Evolutionary conservation across 2,329 filamentous ascomycete genomes (phyloP).

Genomic region (Gremmenia infestans): DNA sequence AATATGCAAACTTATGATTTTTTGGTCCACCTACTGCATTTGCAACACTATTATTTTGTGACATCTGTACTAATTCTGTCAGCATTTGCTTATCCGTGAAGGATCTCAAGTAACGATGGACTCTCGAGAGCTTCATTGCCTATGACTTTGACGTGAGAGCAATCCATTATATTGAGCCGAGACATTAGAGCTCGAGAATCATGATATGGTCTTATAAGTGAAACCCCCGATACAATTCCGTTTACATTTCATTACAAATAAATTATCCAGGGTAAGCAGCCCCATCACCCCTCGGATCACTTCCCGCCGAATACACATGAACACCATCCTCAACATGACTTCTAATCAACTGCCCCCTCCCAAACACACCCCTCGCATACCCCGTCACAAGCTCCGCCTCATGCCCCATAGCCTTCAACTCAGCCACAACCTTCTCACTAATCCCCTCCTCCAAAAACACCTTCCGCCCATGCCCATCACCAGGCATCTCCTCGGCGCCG

Average conservation of each 20-base stretch:
- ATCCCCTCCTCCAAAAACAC: constrained; percentile 86
- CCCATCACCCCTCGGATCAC: constrained; percentile 83
- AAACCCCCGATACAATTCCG: no score
- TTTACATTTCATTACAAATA: neutral
- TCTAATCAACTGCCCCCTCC: constrained; percentile 80
- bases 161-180: no score
- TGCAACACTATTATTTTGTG: no score
- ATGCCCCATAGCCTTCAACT: constrained; percentile 67
- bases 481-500: constrained; percentile 61
- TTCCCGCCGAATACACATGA: constrained; percentile 80
- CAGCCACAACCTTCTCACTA: constrained; percentile 58
- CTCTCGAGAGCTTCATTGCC: no score
- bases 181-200: no score
- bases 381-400: constrained; percentile 64
- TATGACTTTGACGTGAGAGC: no score
- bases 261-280: constrained; percentile 49
- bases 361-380: constrained; percentile 65
- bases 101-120: no score
- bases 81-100: no score
- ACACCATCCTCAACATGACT: constrained; percentile 70
- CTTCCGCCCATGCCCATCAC: constrained; percentile 50
- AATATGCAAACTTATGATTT: neutral
- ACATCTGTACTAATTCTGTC: no score
- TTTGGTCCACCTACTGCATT: neutral
- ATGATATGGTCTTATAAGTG: no score